Evolutionary conservation across 345 rosid species (phyloP).

Genomic region (Eucalyptus marginata): DNA sequence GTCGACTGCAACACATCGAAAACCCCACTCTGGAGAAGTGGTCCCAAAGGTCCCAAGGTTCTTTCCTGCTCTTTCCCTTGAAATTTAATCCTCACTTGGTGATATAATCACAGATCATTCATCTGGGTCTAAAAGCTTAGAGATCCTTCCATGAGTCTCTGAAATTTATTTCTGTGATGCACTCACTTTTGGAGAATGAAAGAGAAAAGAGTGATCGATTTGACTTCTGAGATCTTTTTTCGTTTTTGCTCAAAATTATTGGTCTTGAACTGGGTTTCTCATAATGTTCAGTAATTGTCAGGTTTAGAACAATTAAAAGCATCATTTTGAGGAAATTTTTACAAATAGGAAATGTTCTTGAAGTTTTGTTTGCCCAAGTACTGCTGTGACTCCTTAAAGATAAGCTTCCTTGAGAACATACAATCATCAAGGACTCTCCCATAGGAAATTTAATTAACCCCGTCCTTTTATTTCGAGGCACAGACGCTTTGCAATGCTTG

Average conservation of each 20-base stretch:
- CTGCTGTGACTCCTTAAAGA: neutral
- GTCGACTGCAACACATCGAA: constrained; percentile 87
- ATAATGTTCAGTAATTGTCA: neutral
- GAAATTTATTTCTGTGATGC: neutral
- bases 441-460: neutral
- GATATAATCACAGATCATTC: neutral
- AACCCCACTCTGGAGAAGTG: constrained; percentile 98
- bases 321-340: neutral
- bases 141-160: neutral
- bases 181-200: neutral
- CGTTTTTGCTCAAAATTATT: neutral
- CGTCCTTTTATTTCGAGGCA: neutral
- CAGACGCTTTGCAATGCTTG: constrained; percentile 97
- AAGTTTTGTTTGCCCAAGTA: neutral
- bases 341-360: neutral
- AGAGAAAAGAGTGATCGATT: neutral
- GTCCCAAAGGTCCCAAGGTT: constrained; percentile 95
- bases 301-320: neutral
- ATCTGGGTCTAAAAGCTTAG: neutral
- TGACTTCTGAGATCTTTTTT: neutral
- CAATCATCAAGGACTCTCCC: neutral
- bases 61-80: neutral
- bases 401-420: neutral
- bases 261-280: neutral
- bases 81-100: neutral